phyloP scores from a whole-genome alignment of 2,329 filamentous ascomycete genomes.

The Phaeophleospora eucalypticola region DNA sequence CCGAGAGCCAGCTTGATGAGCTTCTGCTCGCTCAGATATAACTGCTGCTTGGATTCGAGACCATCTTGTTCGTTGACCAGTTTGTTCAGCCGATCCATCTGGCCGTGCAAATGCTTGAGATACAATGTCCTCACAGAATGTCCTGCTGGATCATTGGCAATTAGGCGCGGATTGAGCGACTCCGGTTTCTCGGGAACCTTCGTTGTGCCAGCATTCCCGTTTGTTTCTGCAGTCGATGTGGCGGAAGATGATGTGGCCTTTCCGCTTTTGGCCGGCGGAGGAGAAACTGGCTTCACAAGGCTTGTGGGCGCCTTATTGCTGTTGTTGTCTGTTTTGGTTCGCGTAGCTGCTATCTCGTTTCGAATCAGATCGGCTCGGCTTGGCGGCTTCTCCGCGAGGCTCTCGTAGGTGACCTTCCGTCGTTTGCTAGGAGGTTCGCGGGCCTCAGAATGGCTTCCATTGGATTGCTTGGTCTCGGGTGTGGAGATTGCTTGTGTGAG shows the following conservation, averaged over 20 bases:
- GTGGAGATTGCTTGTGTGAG: neutral
- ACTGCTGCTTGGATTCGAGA: conserved; percentile 40
- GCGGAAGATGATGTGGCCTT: neutral
- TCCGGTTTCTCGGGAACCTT: conserved; percentile 20
- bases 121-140: conserved; percentile 33
- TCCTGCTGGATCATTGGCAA: conserved; percentile 49
- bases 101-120: conserved; percentile 60
- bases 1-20: conserved; percentile 67
- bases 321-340: conserved; percentile 4
- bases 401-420: conserved; percentile 29
- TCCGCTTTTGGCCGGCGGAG: conserved; percentile 14
- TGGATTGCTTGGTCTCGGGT: conserved; percentile 1
- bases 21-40: conserved; percentile 60
- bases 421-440: conserved; percentile 25
- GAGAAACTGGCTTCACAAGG: conserved; percentile 21
- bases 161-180: conserved; percentile 61
- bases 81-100: conserved; percentile 64
- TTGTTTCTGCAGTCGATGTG: conserved; percentile 8
- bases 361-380: conserved; percentile 30
- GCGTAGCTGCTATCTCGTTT: conserved; percentile 18
- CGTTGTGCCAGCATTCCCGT: conserved; percentile 3
- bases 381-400: conserved; percentile 25
- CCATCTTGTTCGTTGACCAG: conserved; percentile 13
- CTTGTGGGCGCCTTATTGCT: conserved; percentile 11
- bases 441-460: neutral